Base-by-base conservation (phyloP, 768 basidiomycete genomes). In the Phlegmacium glaucopus region DNA sequence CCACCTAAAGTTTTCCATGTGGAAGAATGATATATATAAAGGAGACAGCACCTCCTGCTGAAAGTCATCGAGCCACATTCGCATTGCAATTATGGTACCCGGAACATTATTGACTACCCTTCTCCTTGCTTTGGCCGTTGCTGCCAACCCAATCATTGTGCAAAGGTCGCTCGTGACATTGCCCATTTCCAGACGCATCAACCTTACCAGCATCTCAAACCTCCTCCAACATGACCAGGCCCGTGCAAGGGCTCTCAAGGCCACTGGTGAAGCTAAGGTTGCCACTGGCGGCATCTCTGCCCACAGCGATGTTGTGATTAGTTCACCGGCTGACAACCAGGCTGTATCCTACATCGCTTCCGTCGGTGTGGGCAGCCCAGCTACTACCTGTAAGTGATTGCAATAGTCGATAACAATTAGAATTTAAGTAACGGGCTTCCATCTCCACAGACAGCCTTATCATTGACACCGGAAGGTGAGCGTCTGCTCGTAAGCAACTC, bases 391-490 rank as follows among this genome's bases (percentile, higher is more conserved):
- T 78, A 53, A 54, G 73, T 54, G 26, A 50, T 29, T 11, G 16
- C 15, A 13, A 12, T 17, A 34, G 12, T 28, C 38, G 9, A 12
- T 42, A n/a, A n/a, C n/a, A n/a, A 15, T 12, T 17, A 30, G 13
- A 38, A 18, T 25, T 15, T 16, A 6, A 28, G 28, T 36, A 11
- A 39, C n/a, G 10, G 41, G 4, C 26, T 42, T 26, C 28, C 44
- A 6, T 15, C 35, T 12, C n/a, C 38, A 36, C 50, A 85, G 82
- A 79, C 58, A 42, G 59, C 4, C 71, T 87, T 40, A 57, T 85
- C 44, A 66, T 85, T 44, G 83, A 85, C 57, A 83, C 83, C 4
- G 81, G 80, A 61, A 82, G 79, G 67, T 66, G 17, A 30, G 35
- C 11, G 17, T 27, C 17, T 43, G 15, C 2, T 7, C 3, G 9